Conservation (phyloP, 169 alveolate genomes). For the Eimeria brunetti region DNA sequence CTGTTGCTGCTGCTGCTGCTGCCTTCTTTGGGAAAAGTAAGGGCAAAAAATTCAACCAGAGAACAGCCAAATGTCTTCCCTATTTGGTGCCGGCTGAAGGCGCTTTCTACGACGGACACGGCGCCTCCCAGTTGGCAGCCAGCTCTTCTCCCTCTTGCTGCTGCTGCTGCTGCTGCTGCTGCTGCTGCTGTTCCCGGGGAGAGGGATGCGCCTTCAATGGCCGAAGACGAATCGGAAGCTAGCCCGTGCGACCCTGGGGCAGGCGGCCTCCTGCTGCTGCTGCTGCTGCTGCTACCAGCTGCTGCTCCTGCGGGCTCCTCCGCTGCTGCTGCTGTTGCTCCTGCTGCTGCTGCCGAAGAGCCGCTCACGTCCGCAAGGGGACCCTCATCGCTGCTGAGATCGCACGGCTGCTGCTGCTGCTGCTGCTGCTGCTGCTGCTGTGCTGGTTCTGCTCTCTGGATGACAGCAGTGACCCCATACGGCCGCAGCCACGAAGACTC, state of each 20-base stretch:
- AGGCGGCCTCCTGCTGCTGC: not conserved
- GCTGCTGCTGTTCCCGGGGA: no score
- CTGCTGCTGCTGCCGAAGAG: slow-evolving; percentile 5
- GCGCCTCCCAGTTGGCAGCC: slow-evolving; percentile 89
- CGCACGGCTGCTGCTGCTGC: not conserved
- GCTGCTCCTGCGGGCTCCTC: not conserved
- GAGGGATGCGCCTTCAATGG: not conserved
- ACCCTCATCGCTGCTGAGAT: not conserved
- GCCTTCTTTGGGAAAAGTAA: slow-evolving; percentile 76
- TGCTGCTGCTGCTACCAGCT: not conserved
- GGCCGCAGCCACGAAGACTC: slow-evolving; percentile 53
- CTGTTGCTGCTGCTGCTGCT: slow-evolving; percentile 41
- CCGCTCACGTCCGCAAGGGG: not conserved
- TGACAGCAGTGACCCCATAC: slow-evolving; percentile 22
- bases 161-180: slow-evolving; percentile 15
- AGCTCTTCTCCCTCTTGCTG: slow-evolving; percentile 18
- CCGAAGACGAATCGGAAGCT: slow-evolving; percentile 37
- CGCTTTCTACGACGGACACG: not conserved
- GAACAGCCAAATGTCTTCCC: slow-evolving; percentile 86
- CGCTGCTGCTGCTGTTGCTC: not conserved
- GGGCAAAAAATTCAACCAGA: slow-evolving; percentile 84
- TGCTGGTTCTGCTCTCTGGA: not conserved
- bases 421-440: slow-evolving; percentile 14
- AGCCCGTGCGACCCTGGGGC: slow-evolving; percentile 33
- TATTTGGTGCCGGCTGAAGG: slow-evolving; percentile 87